A percentile compares a stretch with the other conserved stretches of the same genome.
These are phyloP conservation scores for Ramularia collo-cygni DNA, from an alignment of 2,329 filamentous ascomycete genomes.

Conservation along the genomic window DNA sequence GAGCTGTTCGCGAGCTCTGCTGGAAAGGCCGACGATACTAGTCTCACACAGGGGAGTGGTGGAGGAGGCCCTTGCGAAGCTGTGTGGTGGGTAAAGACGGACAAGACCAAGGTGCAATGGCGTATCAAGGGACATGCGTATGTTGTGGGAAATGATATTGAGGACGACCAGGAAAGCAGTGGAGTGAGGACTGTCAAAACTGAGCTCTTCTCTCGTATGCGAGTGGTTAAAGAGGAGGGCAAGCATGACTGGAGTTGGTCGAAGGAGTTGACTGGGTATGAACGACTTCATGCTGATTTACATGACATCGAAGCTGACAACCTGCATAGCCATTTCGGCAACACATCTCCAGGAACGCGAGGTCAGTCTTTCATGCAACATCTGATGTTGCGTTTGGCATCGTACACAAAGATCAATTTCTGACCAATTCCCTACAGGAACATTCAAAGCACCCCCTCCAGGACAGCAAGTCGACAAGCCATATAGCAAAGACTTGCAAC, in stretches of 20 bases:
- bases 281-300: too few species aligned
- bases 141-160: constrained; percentile 63
- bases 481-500: constrained; percentile 36
- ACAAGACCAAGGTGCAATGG: constrained; percentile 56
- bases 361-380: constrained; percentile 35
- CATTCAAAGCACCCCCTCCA: constrained; percentile 52
- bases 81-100: constrained; percentile 3
- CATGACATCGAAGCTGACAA: too few species aligned
- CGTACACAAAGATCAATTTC: too few species aligned
- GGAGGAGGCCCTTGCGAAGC: constrained; percentile 63
- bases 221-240: constrained; percentile 40
- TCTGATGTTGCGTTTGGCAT: neutral
- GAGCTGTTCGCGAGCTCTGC: constrained; percentile 55
- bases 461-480: constrained; percentile 39
- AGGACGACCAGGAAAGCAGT: constrained; percentile 41
- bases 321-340: constrained; percentile 82
- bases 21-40: constrained; percentile 39
- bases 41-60: constrained; percentile 44
- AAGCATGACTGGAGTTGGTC: constrained; percentile 64
- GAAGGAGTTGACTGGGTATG: too few species aligned
- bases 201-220: constrained; percentile 54
- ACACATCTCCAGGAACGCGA: constrained; percentile 72
- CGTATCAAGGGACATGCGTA: constrained; percentile 70
- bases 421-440: constrained; percentile 41
- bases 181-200: constrained; percentile 45